A percentile compares a stretch with the other conserved stretches of the same genome.
phyloP scores from a whole-genome alignment of 805 yeast species.

The Wickerhamomyces bovis region DNA sequence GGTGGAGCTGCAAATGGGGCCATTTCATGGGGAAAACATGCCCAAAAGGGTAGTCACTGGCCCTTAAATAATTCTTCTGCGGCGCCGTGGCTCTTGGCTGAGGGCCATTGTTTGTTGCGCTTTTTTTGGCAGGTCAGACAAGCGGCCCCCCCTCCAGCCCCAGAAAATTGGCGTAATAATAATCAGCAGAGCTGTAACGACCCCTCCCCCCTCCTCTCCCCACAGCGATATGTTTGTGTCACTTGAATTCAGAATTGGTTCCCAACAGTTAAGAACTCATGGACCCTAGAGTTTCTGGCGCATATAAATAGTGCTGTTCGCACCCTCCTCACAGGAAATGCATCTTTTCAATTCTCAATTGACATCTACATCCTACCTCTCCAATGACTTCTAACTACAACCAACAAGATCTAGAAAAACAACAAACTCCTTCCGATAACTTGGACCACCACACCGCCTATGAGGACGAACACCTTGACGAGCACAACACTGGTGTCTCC shows the following conservation, averaged over 20 bases:
- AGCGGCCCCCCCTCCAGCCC: too few relatives aligned
- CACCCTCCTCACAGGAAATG: too few relatives aligned
- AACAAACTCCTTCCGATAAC: constrained; percentile 12
- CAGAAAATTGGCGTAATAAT: too few relatives aligned
- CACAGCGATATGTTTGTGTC: background rate
- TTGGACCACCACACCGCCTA: constrained; percentile 14
- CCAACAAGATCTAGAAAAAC: constrained; percentile 19
- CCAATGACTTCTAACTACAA: background rate
- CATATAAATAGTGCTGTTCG: background rate
- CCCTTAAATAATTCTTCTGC: background rate
- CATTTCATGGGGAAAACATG: background rate
- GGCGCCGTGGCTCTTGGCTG: background rate
- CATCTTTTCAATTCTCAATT: too few relatives aligned
- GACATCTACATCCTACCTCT: background rate
- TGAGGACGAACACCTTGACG: constrained; percentile 3
- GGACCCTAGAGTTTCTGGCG: too few relatives aligned
- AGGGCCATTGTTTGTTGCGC: background rate
- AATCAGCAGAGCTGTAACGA: too few relatives aligned
- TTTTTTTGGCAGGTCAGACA: background rate
- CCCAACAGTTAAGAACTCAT: background rate
- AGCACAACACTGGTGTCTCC: constrained; percentile 10
- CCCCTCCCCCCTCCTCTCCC: background rate
- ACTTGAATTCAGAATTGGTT: background rate
- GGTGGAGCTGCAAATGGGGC: background rate
- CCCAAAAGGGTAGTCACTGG: background rate